Percentiles rank a stretch among this genome's conserved stretches.
These are phyloP conservation scores for Fusarium chaquense DNA, from an alignment of 2,329 filamentous ascomycete species.

Conservation along the genomic window DNA sequence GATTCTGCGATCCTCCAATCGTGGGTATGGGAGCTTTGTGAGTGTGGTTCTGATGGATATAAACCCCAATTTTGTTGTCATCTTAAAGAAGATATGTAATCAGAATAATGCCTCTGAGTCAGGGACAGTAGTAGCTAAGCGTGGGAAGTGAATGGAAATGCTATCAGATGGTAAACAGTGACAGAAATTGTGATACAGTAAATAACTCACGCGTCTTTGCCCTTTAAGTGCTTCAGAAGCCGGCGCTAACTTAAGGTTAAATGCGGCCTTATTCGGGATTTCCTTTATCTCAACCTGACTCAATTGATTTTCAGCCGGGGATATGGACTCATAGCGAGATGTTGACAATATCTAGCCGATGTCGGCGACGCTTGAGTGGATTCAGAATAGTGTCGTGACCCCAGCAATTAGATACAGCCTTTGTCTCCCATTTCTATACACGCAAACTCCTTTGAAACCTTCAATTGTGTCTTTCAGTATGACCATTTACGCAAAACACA, in stretches of 20 bases:
- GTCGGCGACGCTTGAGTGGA: not conserved
- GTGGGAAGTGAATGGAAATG: too few species aligned
- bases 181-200: fast-evolving
- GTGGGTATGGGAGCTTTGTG: slow-evolving; percentile 2
- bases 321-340: not conserved
- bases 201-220: fast-evolving
- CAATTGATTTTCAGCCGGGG: not conserved
- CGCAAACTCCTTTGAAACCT: not conserved
- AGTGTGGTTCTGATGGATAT: slow-evolving; percentile 13
- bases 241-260: not conserved
- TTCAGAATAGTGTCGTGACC: not conserved
- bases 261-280: not conserved
- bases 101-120: too few species aligned
- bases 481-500: too few species aligned
- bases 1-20: not conserved
- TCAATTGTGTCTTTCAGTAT: not conserved
- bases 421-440: not conserved
- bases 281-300: not conserved
- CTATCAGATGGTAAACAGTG: too few species aligned
- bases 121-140: too few species aligned
- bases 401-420: not conserved
- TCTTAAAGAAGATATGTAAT: fast-evolving
- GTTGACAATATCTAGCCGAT: not conserved
- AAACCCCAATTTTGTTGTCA: not conserved
- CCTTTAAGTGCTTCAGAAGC: fast-evolving